phyloP scores from a whole-genome alignment of 176 grass and related monocot genomes.

The Triticum turgidum region DNA sequence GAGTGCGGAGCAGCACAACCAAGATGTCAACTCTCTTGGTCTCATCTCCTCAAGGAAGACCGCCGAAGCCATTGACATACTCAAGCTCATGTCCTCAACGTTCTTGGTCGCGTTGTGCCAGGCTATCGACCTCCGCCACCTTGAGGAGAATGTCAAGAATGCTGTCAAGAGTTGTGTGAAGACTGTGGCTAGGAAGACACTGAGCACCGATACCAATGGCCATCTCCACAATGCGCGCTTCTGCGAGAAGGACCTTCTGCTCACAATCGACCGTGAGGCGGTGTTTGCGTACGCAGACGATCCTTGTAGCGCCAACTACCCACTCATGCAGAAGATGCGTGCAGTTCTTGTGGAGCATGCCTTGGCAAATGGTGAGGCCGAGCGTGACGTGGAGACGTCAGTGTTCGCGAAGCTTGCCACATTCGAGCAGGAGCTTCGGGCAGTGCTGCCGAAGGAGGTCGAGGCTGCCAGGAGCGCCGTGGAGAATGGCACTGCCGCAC shows the following conservation, averaged over 20 bases:
- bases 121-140: conserved; percentile 68
- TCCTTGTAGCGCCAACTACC: conserved; percentile 63
- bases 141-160: conserved; percentile 69
- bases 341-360: conserved; percentile 57
- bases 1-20: conserved; percentile 95
- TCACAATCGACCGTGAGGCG: conserved; percentile 55
- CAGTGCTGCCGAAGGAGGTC: conserved; percentile 48
- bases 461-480: conserved; percentile 49
- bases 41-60: conserved; percentile 89
- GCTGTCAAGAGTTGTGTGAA: conserved; percentile 57
- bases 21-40: conserved; percentile 85
- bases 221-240: conserved; percentile 55
- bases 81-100: conserved; percentile 93
- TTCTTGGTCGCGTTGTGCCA: conserved; percentile 75
- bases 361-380: conserved; percentile 51
- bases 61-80: conserved; percentile 69
- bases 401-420: conserved; percentile 68
- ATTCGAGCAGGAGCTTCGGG: conserved; percentile 52
- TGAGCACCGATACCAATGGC: conserved; percentile 39
- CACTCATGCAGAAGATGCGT: conserved; percentile 70
- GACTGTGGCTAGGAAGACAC: conserved; percentile 50
- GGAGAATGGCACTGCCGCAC: conserved; percentile 34
- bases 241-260: conserved; percentile 68
- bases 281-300: conserved; percentile 72
- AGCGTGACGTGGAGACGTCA: conserved; percentile 44